Base-by-base conservation (phyloP, 495 filamentous ascomycete species). In the Podospora comata region DNA sequence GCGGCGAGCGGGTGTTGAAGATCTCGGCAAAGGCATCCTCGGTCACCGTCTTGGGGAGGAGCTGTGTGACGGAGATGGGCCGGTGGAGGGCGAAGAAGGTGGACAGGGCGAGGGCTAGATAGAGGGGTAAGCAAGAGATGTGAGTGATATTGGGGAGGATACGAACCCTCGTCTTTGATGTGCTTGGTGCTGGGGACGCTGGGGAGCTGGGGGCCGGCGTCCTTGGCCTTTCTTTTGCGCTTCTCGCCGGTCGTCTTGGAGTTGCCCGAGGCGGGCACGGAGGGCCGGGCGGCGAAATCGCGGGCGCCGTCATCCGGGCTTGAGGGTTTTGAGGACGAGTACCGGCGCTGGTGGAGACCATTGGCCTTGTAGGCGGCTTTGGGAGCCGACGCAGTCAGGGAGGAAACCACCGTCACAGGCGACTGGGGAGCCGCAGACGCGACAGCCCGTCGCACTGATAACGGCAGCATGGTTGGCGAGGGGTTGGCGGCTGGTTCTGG, bases 11-110 rank as follows among this genome's bases (percentile, higher is more conserved):
- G 3, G 84, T 70, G 30, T 87, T 82, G 76, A 98, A 97, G 72
- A 97, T 92, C 53, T 88, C 82, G 66, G 91, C 88, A 75, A 97
- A 97, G 53, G 88, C 84, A 76, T 90, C 88, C 62, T 87, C 79
- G 57, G 87, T 89, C 55, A 92, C 85, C 15, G 86, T 80, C 54
- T 88, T 87, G 56, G 94, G 94, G 61, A 96, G 85, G 62, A 88
- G 86, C 69, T 88, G 86, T 30, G 91, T 94, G 72, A 97, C 85
- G 65, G 92, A 96, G 71, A 99, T 94, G 4, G 95, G 95, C 64
- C 95, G 88, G 82, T 99, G 93, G 69, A 94, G 90, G 67, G 95
- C 95, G 81, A 97, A 99, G 84, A 99, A 98, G 62, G 90, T 90
- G 6, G 94, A 93, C 34, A 97, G 82, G 69, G 89, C 89, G 58